Percentiles rank a stretch among this genome's conserved stretches.
Conservation (phyloP, 331 rosid genomes). For the Rosa hybrid region DNA sequence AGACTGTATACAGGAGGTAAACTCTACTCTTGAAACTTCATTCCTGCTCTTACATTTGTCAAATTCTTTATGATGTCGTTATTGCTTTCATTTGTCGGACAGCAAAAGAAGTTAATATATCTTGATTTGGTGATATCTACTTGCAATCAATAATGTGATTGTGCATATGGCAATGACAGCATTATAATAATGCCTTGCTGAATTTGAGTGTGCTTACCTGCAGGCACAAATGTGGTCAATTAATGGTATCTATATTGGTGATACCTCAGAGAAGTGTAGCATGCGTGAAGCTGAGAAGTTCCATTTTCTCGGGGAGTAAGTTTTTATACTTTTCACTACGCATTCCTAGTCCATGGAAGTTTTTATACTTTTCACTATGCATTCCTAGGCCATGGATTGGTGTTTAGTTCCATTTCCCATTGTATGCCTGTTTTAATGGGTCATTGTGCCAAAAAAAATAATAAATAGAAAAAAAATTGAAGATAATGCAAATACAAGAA, state of each 20-base stretch:
- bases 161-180: neutral
- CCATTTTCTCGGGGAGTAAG: conserved; percentile 68
- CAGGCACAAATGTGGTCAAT: conserved; percentile 44
- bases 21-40: too few species aligned
- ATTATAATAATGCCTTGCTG: neutral
- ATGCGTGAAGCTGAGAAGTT: conserved; percentile 63
- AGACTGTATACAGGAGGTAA: too few species aligned
- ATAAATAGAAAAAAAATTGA: too few species aligned
- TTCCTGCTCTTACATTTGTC: too few species aligned
- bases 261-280: conserved; percentile 62
- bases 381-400: too few species aligned
- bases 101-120: neutral
- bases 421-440: too few species aligned
- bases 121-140: neutral
- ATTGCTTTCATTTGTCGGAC: too few species aligned
- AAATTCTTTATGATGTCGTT: too few species aligned
- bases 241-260: conserved; percentile 40
- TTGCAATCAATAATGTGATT: conserved; percentile 5
- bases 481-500: too few species aligned
- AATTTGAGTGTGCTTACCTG: conserved; percentile 25
- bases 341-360: conserved; percentile 18
- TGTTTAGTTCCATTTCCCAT: too few species aligned
- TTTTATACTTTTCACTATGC: neutral
- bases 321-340: neutral
- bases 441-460: too few species aligned